phyloP scores from a whole-genome alignment of 345 rosid species.

The Moringa oleifera region DNA sequence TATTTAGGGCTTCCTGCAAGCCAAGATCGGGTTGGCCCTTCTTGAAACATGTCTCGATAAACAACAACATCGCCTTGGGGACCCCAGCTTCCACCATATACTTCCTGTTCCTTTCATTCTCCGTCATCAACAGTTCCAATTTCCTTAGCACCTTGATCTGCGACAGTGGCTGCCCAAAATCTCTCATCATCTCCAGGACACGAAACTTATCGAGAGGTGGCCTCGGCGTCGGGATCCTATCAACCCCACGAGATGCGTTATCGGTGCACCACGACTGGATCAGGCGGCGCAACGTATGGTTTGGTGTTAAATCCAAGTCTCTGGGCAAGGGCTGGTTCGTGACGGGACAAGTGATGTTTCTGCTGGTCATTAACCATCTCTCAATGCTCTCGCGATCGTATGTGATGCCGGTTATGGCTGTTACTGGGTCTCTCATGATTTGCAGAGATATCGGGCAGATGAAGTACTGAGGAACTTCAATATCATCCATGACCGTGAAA shows the following conservation, averaged over 20 bases:
- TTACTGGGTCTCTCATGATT: conserved; percentile 88
- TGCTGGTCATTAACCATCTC: conserved; percentile 43
- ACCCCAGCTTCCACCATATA: conserved; percentile 48
- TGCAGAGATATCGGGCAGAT: conserved; percentile 77
- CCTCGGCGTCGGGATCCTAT: conserved; percentile 52
- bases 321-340: conserved; percentile 51
- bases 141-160: conserved; percentile 28
- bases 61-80: conserved; percentile 30
- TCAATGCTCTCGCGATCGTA: conserved; percentile 82
- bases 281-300: conserved; percentile 66
- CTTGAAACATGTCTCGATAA: conserved; percentile 27
- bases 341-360: conserved; percentile 46
- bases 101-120: conserved; percentile 44
- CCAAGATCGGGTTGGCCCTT: conserved; percentile 18
- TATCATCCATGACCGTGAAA: conserved; percentile 33
- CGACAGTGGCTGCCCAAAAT: conserved; percentile 18
- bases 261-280: conserved; percentile 65
- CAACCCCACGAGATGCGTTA: conserved; percentile 44
- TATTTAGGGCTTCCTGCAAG: conserved; percentile 44
- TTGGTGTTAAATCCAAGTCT: conserved; percentile 67
- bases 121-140: conserved; percentile 42
- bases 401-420: conserved; percentile 66
- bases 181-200: conserved; percentile 32
- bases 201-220: conserved; percentile 33
- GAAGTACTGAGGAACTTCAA: conserved; percentile 62